Evolutionary conservation across 257 asterid species (phyloP), one percentile per base, ranked within the genome.

Genomic region (Leptodermis oblonga): DNA sequence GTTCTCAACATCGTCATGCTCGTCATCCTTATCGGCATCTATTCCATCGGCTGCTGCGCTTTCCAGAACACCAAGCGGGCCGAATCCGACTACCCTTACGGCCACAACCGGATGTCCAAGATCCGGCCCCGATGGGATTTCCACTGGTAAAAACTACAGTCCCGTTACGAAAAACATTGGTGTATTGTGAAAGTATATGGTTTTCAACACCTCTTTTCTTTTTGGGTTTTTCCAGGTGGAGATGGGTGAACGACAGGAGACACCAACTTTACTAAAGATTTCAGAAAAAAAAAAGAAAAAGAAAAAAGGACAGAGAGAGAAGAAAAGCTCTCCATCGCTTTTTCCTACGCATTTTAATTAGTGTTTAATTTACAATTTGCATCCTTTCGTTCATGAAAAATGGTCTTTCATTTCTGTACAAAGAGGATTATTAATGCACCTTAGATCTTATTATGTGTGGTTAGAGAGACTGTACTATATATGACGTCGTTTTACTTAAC

Each of bases 81-180:
- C 46, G 78, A 73, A 18, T 71, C 90, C 0, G 90, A 85, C 49
- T 82, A 85, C 67, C 89, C 90, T 3, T 82, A 88, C 53, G 95
- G 96, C n/a, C 80, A 22, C 10, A 89, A 89, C 42, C 86, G 97
- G 77, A 87, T 94, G 88, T 82, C 84, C 79, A 91, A 94, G 80
- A 85, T 84, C 58, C 88, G 90, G 0, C 99, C 97, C n/a, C 81
- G 97, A 78, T 94, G 97, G 99, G 97, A 94, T 70, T 89, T 83
- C 72, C 70, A 91, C 72, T 91, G 96, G 99, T 94, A 80, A 68
- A 51, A n/a, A 18, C 56, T 51, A 18, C 54, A 48, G n/a, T n/a
- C n/a, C n/a, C n/a, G n/a, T n/a, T n/a, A n/a, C n/a, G n/a, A n/a
- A n/a, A n/a, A n/a, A n/a, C n/a, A n/a, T n/a, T n/a, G n/a, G n/a